Conservation (phyloP, 306 rosid species). For the Acmispon strigosus region DNA sequence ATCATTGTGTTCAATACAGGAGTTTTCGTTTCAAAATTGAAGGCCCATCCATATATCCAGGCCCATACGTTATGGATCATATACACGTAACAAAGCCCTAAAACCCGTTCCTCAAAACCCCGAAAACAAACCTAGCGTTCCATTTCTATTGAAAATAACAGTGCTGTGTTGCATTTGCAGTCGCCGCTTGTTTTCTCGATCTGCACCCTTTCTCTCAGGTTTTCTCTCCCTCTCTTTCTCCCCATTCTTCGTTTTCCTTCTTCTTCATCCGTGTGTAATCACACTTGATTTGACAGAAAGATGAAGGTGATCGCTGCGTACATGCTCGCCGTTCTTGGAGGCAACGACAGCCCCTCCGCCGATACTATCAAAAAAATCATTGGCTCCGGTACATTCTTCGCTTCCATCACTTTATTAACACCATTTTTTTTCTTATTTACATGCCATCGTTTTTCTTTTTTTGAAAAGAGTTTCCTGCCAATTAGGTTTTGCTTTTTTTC, state of each 20-base stretch:
- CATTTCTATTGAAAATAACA: neutral
- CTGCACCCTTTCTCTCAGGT: neutral
- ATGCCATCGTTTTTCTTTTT: too few relatives aligned
- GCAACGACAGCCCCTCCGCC: slow-evolving; percentile 41
- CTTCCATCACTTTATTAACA: neutral
- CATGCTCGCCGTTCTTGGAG: slow-evolving; percentile 56
- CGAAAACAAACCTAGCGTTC: neutral
- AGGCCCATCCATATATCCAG: neutral
- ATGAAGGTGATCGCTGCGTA: slow-evolving; percentile 70
- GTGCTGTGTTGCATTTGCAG: neutral
- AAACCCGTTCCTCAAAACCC: neutral
- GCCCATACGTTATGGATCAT: neutral
- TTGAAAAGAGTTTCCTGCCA: too few relatives aligned
- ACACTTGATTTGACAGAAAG: slow-evolving; percentile 1
- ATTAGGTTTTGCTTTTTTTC: too few relatives aligned
- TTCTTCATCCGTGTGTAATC: neutral
- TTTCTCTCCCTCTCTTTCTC: neutral
- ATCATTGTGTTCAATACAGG: too few relatives aligned
- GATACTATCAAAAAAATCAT: slow-evolving; percentile 38
- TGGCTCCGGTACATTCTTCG: slow-evolving; percentile 20
- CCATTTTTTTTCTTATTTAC: neutral
- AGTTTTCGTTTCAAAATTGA: too few relatives aligned
- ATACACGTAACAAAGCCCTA: neutral
- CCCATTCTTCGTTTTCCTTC: neutral
- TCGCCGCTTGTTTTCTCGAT: neutral